These are phyloP conservation scores for Microascus cirrosus DNA, from an alignment of 2,329 filamentous ascomycete genomes.

Conservation along the genomic window DNA sequence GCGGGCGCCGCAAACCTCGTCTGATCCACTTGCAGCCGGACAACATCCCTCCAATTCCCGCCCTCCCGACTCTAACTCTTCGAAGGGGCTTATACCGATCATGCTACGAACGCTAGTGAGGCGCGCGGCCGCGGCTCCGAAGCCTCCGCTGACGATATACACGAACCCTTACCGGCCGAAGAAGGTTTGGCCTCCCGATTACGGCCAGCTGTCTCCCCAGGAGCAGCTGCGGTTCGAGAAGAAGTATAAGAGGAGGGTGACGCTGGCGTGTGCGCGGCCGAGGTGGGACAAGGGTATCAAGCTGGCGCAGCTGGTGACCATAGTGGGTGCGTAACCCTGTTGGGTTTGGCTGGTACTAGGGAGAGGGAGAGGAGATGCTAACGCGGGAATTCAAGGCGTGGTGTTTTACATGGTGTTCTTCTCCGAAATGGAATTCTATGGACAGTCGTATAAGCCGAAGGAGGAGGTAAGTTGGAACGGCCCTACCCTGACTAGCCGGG, in stretches of 20 bases:
- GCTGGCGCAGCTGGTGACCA: slow-evolving; percentile 49
- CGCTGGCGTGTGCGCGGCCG: slow-evolving; percentile 49
- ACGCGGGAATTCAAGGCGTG: slow-evolving; percentile 15
- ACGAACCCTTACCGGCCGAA: slow-evolving; percentile 53
- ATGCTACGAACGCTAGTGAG: slow-evolving; percentile 24
- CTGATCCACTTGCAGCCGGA: neutral
- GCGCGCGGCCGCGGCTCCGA: slow-evolving; percentile 10
- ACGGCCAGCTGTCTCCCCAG: slow-evolving; percentile 55
- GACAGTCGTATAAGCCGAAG: slow-evolving; percentile 27
- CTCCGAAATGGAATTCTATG: slow-evolving; percentile 32
- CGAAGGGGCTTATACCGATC: neutral
- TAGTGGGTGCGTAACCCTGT: slow-evolving; percentile 35
- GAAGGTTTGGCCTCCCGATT: slow-evolving; percentile 70
- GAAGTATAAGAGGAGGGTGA: slow-evolving; percentile 61
- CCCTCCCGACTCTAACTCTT: neutral
- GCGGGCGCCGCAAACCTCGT: neutral
- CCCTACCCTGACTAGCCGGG: neutral
- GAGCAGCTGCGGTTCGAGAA: slow-evolving; percentile 71
- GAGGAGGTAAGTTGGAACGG: slow-evolving; percentile 21
- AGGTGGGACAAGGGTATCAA: slow-evolving; percentile 54
- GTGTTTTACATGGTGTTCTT: slow-evolving; percentile 27
- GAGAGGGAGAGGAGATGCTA: neutral
- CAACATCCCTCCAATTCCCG: neutral
- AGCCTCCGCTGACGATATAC: slow-evolving; percentile 23
- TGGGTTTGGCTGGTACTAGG: neutral